Evolutionary conservation across 2,329 filamentous ascomycete species (phyloP).

Genomic region (Cercospora berteroae): DNA sequence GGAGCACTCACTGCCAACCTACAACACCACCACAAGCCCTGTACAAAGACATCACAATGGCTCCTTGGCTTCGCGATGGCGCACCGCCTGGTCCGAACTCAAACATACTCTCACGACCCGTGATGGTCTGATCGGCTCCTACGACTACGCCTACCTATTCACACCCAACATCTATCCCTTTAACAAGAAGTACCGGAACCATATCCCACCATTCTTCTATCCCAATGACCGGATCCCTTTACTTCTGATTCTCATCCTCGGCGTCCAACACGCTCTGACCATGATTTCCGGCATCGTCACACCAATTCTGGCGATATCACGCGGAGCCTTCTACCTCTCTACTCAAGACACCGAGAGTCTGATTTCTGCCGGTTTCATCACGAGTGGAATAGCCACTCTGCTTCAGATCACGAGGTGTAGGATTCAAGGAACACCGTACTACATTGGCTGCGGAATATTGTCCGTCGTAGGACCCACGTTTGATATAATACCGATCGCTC

Average conservation of each 20-base stretch:
- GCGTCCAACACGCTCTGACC: conserved; percentile 24
- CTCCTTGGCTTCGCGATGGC: not conserved
- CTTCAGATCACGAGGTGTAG: conserved; percentile 21
- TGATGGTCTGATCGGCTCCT: conserved; percentile 24
- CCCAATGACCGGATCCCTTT: conserved; percentile 26
- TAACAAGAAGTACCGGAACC: conserved; percentile 22
- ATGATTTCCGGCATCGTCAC: conserved; percentile 27
- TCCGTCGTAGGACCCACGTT: conserved; percentile 25
- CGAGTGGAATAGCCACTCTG: conserved; percentile 23
- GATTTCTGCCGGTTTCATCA: conserved; percentile 25
- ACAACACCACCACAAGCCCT: not conserved
- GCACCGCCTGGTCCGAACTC: conserved; percentile 13
- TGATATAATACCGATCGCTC: conserved; percentile 24
- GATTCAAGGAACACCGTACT: conserved; percentile 20
- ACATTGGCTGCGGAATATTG: conserved; percentile 20
- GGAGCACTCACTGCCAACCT: not conserved
- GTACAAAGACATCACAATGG: not conserved
- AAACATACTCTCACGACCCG: conserved; percentile 24
- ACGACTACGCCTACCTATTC: conserved; percentile 28
- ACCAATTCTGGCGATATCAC: conserved; percentile 20
- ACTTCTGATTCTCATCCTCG: conserved; percentile 25
- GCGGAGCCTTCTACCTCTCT: conserved; percentile 23
- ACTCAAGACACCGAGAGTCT: conserved; percentile 20
- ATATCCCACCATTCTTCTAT: conserved; percentile 25
- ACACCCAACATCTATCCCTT: conserved; percentile 26